A percentile compares a stretch with the other conserved stretches of the same genome.
Conservation (phyloP, 2,329 filamentous ascomycete genomes). For the Myotisia sp. region DNA sequence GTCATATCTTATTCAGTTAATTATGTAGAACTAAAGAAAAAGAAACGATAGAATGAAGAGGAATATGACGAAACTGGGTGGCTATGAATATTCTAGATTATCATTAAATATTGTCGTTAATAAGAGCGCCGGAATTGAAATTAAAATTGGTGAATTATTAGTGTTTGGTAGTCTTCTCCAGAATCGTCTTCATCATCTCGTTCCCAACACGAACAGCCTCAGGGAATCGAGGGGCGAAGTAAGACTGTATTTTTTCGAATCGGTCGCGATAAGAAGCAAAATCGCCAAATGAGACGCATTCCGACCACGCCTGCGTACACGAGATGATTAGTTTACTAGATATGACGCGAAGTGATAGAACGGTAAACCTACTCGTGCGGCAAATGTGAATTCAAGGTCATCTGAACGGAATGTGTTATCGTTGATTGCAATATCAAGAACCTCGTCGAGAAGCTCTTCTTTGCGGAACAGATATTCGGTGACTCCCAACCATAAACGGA, state of each 20-base stretch:
- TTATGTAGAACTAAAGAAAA: no score
- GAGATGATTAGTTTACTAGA: constrained; percentile 1
- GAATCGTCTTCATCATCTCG: constrained; percentile 91
- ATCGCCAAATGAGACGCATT: constrained; percentile 78
- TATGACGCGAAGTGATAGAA: background rate
- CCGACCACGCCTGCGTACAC: constrained; percentile 60
- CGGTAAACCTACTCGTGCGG: constrained; percentile 48
- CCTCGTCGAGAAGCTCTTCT: constrained; percentile 63
- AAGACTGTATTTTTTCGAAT: constrained; percentile 77
- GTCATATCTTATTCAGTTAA: no score
- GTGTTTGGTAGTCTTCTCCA: constrained; percentile 55
- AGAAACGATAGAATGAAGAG: no score
- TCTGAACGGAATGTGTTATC: constrained; percentile 89
- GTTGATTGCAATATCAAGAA: constrained; percentile 69
- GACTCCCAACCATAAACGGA: constrained; percentile 93
- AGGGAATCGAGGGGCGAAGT: constrained; percentile 79
- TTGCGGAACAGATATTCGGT: constrained; percentile 91
- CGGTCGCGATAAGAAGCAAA: constrained; percentile 87
- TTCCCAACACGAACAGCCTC: constrained; percentile 82
- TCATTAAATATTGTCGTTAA: no score
- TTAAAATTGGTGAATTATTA: no score
- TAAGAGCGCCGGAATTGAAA: no score
- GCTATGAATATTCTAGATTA: no score
- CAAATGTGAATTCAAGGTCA: constrained; percentile 95
- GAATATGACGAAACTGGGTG: no score